These are phyloP conservation scores for Cucurbita argyrosperma DNA, from an alignment of 306 rosid genomes.

Conservation along the genomic window DNA sequence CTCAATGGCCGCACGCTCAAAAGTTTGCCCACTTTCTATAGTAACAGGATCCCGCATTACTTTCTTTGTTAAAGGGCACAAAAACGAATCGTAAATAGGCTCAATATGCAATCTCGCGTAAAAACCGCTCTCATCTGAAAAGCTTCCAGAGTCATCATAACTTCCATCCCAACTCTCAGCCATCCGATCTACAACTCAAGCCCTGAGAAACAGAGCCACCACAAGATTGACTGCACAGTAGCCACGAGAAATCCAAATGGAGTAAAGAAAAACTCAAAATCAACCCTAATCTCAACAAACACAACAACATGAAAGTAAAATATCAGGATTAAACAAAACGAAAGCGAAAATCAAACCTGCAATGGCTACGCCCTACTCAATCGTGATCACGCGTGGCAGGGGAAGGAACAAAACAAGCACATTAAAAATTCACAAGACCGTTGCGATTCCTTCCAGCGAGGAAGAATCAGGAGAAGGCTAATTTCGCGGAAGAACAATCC, in stretches of 20 bases:
- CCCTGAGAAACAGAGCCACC: constrained; percentile 17
- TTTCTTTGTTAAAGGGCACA: constrained; percentile 86
- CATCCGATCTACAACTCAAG: constrained; percentile 35
- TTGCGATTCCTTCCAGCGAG: not conserved
- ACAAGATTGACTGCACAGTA: not conserved
- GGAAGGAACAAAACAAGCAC: not conserved
- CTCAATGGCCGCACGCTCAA: constrained; percentile 85
- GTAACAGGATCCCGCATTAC: constrained; percentile 93
- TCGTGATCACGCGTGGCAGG: not conserved
- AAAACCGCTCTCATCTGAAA: constrained; percentile 66
- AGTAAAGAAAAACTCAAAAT: not conserved
- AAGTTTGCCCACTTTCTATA: constrained; percentile 76
- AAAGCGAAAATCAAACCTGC: not conserved
- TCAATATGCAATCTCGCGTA: constrained; percentile 67
- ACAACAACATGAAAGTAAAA: not conserved
- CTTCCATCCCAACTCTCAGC: constrained; percentile 78
- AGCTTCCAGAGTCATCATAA: constrained; percentile 60
- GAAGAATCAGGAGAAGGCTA: not conserved
- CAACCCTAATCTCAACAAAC: not conserved
- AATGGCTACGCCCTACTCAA: not conserved
- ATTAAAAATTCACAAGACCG: not conserved
- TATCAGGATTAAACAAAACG: not conserved
- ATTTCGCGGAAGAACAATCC: not conserved
- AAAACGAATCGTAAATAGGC: constrained; percentile 81
- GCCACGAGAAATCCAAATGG: not conserved